Evolutionary conservation across 177 flowering plant genomes (phyloP), one percentile per base, ranked within the genome.

Genomic region (Vitis hybrid): DNA sequence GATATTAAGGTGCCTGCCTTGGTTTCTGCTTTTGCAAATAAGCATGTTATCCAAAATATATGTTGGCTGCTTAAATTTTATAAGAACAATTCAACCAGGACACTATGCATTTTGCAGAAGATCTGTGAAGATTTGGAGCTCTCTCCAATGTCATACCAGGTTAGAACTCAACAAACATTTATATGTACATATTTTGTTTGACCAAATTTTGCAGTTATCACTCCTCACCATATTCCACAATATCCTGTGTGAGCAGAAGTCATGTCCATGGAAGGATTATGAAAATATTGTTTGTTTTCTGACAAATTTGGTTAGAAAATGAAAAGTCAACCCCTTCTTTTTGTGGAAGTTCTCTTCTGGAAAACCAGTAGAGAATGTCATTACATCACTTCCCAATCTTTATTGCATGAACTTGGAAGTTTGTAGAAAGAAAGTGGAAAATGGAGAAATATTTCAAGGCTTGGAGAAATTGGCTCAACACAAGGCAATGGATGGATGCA

Each of bases 71-170:
- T 96, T 65, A 87, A 82, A 81, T 93, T 88, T 62, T 96, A 96
- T 65, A 92, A 87, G 76, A 88, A 81, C 83, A 96, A 96, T 78
- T 82, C 91, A 15, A 11, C 59, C 11, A 71, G 69, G 50, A 93
- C 91, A 74, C 15, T 93, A 76, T 29, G 81, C 78, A 78, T 87
- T 66, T 72, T 96, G 49, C 85, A 75, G 81, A 86, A 86, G 71
- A 86, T 96, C 22, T 86, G 88, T 75, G 94, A 92, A 50, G 97
- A 96, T 74, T 76, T 96, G 48, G 92, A 92, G 78, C 97, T 93
- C 39, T 80, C 91, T 68, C 98, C 99, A 45, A 93, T 92, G 93
- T 78, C 93, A 61, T 96, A 90, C 83, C 98, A 96, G 99, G 99
- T 95, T 6, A 64, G 63, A 48, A 18, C 13, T 65, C 52, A 10